A percentile compares a stretch with the other conserved stretches of the same genome.
Evolutionary conservation across 768 basidiomycete genomes (phyloP).

Genomic region (Tremella yokohamensis): DNA sequence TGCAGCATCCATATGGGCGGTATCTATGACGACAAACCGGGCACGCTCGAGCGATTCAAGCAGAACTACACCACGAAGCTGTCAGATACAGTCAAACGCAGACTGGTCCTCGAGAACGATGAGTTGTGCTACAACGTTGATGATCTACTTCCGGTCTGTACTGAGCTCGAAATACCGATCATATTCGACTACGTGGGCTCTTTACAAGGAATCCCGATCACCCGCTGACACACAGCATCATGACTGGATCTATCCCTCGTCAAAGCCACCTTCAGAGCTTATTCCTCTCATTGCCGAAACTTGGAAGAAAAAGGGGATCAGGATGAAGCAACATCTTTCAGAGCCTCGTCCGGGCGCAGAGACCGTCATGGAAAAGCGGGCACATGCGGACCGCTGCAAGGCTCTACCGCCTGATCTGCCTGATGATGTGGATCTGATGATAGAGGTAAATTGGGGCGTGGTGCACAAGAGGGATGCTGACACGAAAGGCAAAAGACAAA

Average conservation of each 20-base stretch:
- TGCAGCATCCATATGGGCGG: slow-evolving; percentile 62
- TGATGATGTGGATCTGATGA: slow-evolving; percentile 67
- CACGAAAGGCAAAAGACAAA: slow-evolving; percentile 49
- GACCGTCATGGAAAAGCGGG: slow-evolving; percentile 76
- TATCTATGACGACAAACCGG: slow-evolving; percentile 73
- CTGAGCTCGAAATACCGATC: slow-evolving; percentile 72
- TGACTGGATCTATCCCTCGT: slow-evolving; percentile 60
- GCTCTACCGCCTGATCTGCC: slow-evolving; percentile 60
- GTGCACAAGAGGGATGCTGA: slow-evolving; percentile 9
- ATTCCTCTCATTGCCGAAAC: slow-evolving; percentile 70
- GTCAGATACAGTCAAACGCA: slow-evolving; percentile 62
- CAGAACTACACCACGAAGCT: slow-evolving; percentile 63
- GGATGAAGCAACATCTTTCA: slow-evolving; percentile 86
- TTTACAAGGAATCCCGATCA: background rate
- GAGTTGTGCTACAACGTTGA: slow-evolving; percentile 90
- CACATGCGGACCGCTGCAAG: slow-evolving; percentile 79
- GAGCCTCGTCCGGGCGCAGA: slow-evolving; percentile 82
- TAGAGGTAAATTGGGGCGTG: slow-evolving; percentile 56
- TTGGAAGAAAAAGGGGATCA: slow-evolving; percentile 72
- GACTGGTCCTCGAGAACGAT: slow-evolving; percentile 90
- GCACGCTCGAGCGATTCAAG: slow-evolving; percentile 69
- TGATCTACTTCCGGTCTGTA: slow-evolving; percentile 79
- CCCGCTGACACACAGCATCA: slow-evolving; percentile 58
- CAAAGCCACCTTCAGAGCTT: slow-evolving; percentile 60
- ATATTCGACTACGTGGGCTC: slow-evolving; percentile 46